phyloP scores from a whole-genome alignment of 176 grass and related monocot genomes.

The Cymbopogon citratus region DNA sequence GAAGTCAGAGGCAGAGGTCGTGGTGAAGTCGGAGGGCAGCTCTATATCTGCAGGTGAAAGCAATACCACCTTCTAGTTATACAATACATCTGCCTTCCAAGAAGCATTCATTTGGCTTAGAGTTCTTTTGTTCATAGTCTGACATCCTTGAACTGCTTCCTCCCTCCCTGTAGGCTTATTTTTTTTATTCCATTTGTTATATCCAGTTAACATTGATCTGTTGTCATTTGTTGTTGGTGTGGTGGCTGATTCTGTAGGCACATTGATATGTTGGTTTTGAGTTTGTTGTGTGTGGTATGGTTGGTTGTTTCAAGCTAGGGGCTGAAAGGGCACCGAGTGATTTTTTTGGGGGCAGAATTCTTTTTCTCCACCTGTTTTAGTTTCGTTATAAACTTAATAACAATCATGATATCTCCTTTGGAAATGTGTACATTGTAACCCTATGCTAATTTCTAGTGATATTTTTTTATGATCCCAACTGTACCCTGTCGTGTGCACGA shows the following conservation, averaged over 20 bases:
- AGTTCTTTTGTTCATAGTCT: conserved; percentile 69
- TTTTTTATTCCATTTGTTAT: conserved; percentile 63
- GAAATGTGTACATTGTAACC: conserved; percentile 16
- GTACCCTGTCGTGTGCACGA: not conserved
- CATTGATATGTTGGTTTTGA: conserved; percentile 38
- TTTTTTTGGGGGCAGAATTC: conserved; percentile 16
- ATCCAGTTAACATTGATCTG: conserved; percentile 43
- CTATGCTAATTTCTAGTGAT: conserved; percentile 17
- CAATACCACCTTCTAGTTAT: conserved; percentile 64
- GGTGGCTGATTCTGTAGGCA: conserved; percentile 26
- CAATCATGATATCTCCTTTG: not conserved
- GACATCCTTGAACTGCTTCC: conserved; percentile 36
- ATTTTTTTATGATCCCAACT: not conserved
- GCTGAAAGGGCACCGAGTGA: conserved; percentile 16
- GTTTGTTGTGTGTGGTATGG: conserved; percentile 25
- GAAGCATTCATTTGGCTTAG: not conserved
- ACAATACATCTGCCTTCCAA: conserved; percentile 31
- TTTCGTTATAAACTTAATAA: conserved; percentile 23
- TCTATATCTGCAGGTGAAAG: conserved; percentile 75
- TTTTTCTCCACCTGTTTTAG: conserved; percentile 14
- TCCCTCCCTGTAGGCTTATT: conserved; percentile 18
- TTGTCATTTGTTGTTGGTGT: conserved; percentile 5
- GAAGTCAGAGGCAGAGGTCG: conserved; percentile 61
- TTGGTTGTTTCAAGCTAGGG: conserved; percentile 25
- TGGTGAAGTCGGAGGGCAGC: conserved; percentile 62